Evolutionary conservation across 2,329 filamentous ascomycete genomes (phyloP).

Genomic region (Fusarium buxicola): DNA sequence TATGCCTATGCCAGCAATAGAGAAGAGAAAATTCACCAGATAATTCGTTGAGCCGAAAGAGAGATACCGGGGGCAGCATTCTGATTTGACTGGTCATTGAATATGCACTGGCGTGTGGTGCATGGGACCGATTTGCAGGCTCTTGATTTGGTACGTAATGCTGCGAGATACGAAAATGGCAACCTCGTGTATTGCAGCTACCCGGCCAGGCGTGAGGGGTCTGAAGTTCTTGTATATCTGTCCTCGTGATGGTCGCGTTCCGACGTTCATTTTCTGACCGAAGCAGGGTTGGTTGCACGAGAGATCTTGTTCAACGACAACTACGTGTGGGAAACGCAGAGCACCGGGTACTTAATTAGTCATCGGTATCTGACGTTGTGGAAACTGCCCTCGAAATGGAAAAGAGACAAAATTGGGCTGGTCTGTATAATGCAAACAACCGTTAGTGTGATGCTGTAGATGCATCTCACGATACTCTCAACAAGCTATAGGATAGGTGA

Average conservation of each 20-base stretch:
- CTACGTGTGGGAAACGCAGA: constrained; percentile 15
- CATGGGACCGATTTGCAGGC: background rate
- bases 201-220: background rate
- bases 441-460: background rate
- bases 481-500: too few species aligned
- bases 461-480: background rate
- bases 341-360: constrained; percentile 9
- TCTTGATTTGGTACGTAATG: constrained; percentile 2
- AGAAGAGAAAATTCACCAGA: constrained; percentile 13
- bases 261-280: constrained; percentile 6
- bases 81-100: constrained; percentile 6
- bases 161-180: constrained; percentile 26
- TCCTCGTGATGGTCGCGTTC: constrained; percentile 8
- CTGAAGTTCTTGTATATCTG: constrained; percentile 7
- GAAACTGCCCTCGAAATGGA: background rate
- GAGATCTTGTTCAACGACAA: constrained; percentile 1
- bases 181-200: constrained; percentile 34
- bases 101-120: constrained; percentile 10
- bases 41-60: background rate
- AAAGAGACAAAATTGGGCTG: background rate
- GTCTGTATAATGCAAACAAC: constrained; percentile 6
- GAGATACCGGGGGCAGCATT: background rate
- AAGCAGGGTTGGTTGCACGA: constrained; percentile 22
- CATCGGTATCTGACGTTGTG: background rate
- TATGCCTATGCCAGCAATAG: background rate